Evolutionary conservation across 305 asterid genomes (phyloP).

Genomic region (Solanum aculeatissimum): DNA sequence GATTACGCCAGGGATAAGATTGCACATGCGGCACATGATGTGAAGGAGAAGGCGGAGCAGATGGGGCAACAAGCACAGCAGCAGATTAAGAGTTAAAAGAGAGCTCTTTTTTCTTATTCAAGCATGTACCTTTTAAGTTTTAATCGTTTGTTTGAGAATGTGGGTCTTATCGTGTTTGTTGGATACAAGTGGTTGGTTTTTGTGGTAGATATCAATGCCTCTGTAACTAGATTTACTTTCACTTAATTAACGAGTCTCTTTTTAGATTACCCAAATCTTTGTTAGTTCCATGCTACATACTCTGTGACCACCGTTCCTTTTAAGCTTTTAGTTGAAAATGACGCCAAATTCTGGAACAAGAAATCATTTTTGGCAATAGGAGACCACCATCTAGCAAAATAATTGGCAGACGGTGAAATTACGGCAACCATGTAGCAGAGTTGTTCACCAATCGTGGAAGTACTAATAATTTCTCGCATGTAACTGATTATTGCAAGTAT

Average conservation of each 20-base stretch:
- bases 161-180: not conserved
- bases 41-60: conserved; percentile 49
- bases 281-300: not conserved
- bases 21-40: conserved; percentile 44
- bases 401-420: not conserved
- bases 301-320: not conserved
- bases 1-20: conserved; percentile 56
- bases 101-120: not conserved
- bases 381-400: not conserved
- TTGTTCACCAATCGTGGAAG: not conserved
- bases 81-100: conserved; percentile 9
- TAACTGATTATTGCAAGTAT: not conserved
- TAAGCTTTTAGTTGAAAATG: not conserved
- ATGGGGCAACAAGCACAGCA: conserved; percentile 23
- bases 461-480: not conserved
- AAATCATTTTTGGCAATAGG: not conserved
- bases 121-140: not conserved
- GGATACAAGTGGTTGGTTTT: not conserved
- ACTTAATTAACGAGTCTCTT: not conserved
- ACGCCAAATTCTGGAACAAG: not conserved
- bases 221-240: not conserved
- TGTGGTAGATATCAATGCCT: not conserved
- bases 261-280: not conserved
- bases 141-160: not conserved
- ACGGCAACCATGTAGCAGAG: not conserved